Conservation (phyloP, 2,329 filamentous ascomycete species). For the Alternaria triticimaculans region DNA sequence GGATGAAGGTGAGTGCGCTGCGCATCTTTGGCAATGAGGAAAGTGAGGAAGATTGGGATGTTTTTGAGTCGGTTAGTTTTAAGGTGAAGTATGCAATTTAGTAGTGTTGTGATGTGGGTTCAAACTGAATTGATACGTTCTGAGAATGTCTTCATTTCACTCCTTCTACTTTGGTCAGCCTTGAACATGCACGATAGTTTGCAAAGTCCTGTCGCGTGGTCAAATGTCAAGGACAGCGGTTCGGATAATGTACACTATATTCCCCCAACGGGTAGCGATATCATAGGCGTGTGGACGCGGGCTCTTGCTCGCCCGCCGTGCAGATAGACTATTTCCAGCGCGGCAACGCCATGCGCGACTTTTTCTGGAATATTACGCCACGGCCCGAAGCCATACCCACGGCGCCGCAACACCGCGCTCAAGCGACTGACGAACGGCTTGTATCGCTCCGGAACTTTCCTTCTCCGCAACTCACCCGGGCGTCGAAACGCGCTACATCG, state of each 20-base stretch:
- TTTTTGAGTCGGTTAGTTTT: neutral
- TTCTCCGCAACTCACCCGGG: neutral
- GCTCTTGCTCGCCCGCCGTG: neutral
- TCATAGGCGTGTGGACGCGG: neutral
- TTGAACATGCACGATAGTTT: neutral
- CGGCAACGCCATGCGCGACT: neutral
- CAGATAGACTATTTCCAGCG: neutral
- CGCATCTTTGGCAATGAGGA: slow-evolving; percentile 8
- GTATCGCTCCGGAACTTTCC: neutral
- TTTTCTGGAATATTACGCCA: neutral
- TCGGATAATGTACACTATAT: neutral
- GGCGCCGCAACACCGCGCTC: neutral
- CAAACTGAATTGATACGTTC: neutral
- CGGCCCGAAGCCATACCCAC: neutral
- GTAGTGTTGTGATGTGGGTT: neutral
- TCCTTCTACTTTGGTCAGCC: neutral
- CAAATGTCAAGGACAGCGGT: neutral
- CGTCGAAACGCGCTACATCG: neutral
- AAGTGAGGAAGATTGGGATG: neutral
- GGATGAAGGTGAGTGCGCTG: slow-evolving; percentile 17
- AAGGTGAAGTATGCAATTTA: neutral
- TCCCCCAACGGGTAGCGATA: neutral
- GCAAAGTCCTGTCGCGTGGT: neutral
- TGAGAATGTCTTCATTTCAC: neutral
- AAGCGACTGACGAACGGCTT: neutral